Conservation (phyloP, 2,329 filamentous ascomycete species). For the Sporothrix mexicana region DNA sequence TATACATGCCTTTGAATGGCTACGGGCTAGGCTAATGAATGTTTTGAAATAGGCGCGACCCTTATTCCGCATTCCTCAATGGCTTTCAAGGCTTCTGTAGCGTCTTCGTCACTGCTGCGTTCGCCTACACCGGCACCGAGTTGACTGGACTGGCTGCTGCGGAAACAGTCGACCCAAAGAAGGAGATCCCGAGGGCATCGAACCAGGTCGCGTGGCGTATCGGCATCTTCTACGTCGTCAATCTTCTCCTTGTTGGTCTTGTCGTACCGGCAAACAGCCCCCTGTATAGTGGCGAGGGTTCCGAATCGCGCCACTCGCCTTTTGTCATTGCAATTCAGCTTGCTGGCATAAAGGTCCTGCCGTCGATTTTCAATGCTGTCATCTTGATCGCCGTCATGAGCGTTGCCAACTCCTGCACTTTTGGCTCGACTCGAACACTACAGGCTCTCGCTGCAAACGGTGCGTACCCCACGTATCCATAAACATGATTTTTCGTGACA, state of each 20-base stretch:
- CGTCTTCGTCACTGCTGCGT: constrained; percentile 59
- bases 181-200: constrained; percentile 56
- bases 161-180: constrained; percentile 56
- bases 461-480: no score
- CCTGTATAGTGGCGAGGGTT: constrained; percentile 44
- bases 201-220: constrained; percentile 64
- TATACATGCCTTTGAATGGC: no score
- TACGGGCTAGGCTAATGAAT: no score
- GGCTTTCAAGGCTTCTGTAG: constrained; percentile 58
- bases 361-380: constrained; percentile 60
- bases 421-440: constrained; percentile 57
- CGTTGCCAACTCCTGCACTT: constrained; percentile 59
- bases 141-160: constrained; percentile 59
- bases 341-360: constrained; percentile 56
- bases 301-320: constrained; percentile 50
- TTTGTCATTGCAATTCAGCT: constrained; percentile 59
- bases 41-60: constrained; percentile 50
- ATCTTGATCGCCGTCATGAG: constrained; percentile 58
- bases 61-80: constrained; percentile 57
- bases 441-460: constrained; percentile 56
- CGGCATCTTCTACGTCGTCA: constrained; percentile 58
- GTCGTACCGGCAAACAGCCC: constrained; percentile 53
- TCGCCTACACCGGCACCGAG: constrained; percentile 59
- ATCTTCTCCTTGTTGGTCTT: constrained; percentile 58
- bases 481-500: no score